Conservation (phyloP, 139 green algal genomes). For the Trebouxia sp. region DNA sequence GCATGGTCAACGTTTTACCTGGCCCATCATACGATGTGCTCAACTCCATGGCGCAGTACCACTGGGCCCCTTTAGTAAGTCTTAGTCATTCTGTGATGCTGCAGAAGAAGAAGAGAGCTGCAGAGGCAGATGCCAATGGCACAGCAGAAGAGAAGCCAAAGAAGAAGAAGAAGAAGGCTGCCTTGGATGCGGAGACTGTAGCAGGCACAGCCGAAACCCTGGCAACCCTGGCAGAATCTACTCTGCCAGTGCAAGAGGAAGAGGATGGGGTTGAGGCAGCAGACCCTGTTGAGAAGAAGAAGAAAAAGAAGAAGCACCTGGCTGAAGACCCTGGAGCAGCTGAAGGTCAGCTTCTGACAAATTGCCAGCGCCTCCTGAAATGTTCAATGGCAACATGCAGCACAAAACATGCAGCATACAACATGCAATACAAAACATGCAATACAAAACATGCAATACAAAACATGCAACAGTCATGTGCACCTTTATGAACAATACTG, state of each 20-base stretch:
- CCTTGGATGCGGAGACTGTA: not conserved
- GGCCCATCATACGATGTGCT: no score
- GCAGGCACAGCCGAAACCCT: conserved; percentile 12
- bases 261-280: not conserved
- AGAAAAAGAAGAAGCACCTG: conserved; percentile 33
- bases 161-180: conserved; percentile 44
- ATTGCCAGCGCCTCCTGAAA: no score
- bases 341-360: not conserved
- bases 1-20: not conserved
- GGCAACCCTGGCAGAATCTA: not conserved
- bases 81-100: not conserved
- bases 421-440: no score
- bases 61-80: not conserved
- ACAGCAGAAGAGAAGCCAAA: not conserved
- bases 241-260: conserved; percentile 19
- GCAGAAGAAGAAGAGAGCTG: conserved; percentile 23
- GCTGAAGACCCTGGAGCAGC: not conserved
- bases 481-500: no score
- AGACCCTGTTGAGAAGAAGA: conserved; percentile 28
- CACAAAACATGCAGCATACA: no score
- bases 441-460: no score
- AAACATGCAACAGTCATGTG: not conserved
- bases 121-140: conserved; percentile 14
- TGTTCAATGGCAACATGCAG: no score
- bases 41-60: no score